A percentile compares a stretch with the other conserved stretches of the same genome.
These are phyloP conservation scores for Calocybe gambosa DNA, from an alignment of 1,284 basidiomycete genomes.

Conservation along the genomic window DNA sequence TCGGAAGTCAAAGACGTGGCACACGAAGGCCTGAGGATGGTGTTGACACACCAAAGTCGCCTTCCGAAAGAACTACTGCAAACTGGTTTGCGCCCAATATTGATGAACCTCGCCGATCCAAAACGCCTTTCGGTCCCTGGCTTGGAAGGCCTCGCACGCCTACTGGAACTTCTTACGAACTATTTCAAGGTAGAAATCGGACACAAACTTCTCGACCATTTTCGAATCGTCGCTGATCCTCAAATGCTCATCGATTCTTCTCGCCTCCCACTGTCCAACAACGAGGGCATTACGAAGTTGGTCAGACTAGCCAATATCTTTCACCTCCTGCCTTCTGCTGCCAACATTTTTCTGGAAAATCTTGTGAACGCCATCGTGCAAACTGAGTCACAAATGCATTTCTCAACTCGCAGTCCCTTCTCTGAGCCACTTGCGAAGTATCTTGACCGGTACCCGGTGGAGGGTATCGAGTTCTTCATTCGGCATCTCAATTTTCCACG, in stretches of 20 bases:
- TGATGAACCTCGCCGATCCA: slow-evolving; percentile 98
- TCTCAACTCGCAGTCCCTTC: slow-evolving; percentile 87
- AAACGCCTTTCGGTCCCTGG: slow-evolving; percentile 93
- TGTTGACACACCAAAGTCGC: slow-evolving; percentile 85
- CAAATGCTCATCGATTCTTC: slow-evolving; percentile 80
- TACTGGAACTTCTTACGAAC: slow-evolving; percentile 92
- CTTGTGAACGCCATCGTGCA: slow-evolving; percentile 89
- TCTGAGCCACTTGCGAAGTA: slow-evolving; percentile 91
- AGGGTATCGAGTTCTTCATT: slow-evolving; percentile 84
- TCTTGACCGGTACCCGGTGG: slow-evolving; percentile 84
- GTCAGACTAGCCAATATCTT: slow-evolving; percentile 96
- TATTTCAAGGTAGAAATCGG: slow-evolving; percentile 99
- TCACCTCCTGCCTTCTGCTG: slow-evolving; percentile 89
- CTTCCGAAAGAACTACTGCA: slow-evolving; percentile 96
- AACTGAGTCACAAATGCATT: slow-evolving; percentile 88
- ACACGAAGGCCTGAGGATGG: slow-evolving; percentile 88
- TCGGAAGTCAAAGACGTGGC: slow-evolving; percentile 94
- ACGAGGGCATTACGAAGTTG: slow-evolving; percentile 89
- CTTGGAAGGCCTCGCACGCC: slow-evolving; percentile 91
- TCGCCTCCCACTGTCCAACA: slow-evolving; percentile 76
- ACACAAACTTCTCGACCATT: slow-evolving; percentile 94
- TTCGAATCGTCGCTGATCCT: slow-evolving; percentile 82
- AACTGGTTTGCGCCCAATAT: slow-evolving; percentile 89
- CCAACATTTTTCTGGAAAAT: slow-evolving; percentile 87
- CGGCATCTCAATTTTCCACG: slow-evolving; percentile 70